Evolutionary conservation across 192 early-diverging fungal genomes (phyloP).

Genomic region (Allomyces arbusculus): DNA sequence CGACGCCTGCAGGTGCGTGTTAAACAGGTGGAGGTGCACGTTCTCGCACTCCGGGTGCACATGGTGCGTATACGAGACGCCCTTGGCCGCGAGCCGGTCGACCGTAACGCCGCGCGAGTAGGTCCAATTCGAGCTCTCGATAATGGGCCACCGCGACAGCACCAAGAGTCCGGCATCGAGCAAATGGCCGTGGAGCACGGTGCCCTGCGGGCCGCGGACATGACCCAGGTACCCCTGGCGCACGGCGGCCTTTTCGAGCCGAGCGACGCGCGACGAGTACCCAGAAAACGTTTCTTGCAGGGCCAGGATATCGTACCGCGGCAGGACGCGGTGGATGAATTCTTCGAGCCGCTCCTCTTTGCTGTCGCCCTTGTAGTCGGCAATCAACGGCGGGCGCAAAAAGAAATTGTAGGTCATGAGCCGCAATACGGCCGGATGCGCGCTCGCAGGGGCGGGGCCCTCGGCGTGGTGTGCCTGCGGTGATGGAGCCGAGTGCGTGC

Average conservation of each 20-base stretch:
- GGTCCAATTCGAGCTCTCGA: not conserved
- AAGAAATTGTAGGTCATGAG: not conserved
- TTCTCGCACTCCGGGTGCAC: not conserved
- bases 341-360: not conserved
- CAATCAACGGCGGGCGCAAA: not conserved
- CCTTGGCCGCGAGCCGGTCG: not conserved
- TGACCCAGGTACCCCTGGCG: not conserved
- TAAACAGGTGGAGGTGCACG: not conserved
- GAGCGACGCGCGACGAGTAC: not conserved
- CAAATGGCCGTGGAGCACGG: not conserved
- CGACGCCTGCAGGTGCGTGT: not conserved
- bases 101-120: not conserved
- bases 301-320: not conserved
- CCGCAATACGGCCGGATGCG: not conserved
- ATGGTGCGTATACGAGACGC: not conserved
- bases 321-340: not conserved
- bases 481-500: too few relatives aligned
- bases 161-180: not conserved
- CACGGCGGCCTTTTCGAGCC: not conserved
- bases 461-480: too few relatives aligned
- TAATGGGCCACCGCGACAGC: not conserved
- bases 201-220: not conserved
- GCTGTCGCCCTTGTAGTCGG: not conserved
- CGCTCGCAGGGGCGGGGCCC: too few relatives aligned
- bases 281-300: not conserved